phyloP scores from a whole-genome alignment of 306 rosid species.

The Albizia julibrissin region DNA sequence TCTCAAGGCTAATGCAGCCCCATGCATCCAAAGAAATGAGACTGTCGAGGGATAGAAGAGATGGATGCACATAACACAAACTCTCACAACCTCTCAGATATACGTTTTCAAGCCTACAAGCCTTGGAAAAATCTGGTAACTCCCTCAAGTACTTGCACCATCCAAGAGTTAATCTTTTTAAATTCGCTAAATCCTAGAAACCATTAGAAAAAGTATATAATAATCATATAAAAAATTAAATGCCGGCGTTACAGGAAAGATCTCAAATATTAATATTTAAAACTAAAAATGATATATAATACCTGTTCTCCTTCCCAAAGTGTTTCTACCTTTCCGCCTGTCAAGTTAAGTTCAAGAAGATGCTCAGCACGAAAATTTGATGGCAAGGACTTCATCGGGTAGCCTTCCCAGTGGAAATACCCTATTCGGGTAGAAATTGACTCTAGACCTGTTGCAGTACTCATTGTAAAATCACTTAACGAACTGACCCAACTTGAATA shows the following conservation, averaged over 20 bases:
- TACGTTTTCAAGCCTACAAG: not conserved
- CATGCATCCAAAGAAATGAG: not conserved
- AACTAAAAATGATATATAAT: no score
- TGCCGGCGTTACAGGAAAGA: no score
- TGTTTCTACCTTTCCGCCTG: not conserved
- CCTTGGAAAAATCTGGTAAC: not conserved
- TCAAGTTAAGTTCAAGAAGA: not conserved
- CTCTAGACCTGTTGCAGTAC: not conserved
- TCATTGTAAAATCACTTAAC: no score
- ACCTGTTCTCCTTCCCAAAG: no score
- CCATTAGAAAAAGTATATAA: no score
- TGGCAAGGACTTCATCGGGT: not conserved
- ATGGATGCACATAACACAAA: not conserved
- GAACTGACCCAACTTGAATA: not conserved
- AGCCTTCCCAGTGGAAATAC: not conserved
- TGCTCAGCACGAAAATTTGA: not conserved
- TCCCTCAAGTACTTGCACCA: not conserved
- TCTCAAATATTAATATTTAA: no score
- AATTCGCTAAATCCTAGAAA: no score
- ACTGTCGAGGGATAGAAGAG: not conserved
- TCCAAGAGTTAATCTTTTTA: no score
- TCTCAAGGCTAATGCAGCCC: not conserved
- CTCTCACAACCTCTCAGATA: not conserved
- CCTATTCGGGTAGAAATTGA: not conserved
- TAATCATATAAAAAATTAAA: no score